These are phyloP conservation scores for Aphanomyces euteiches DNA, from an alignment of 352 stramenopile genomes.

Conservation along the genomic window DNA sequence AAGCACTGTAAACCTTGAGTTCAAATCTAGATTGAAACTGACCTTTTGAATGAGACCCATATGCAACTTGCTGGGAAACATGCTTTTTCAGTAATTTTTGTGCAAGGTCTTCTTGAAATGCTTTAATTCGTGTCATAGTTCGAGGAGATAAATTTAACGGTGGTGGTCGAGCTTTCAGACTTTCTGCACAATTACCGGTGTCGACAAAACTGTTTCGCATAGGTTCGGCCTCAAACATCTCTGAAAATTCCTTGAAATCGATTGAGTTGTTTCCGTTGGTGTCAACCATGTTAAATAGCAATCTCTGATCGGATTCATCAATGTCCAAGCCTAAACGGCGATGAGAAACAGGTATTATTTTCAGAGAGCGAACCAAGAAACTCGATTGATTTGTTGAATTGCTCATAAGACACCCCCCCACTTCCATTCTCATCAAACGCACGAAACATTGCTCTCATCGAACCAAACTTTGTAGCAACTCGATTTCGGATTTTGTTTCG, in stretches of 20 bases:
- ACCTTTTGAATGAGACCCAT: slow-evolving; percentile 23
- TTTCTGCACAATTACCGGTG: slow-evolving; percentile 22
- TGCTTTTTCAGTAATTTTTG: slow-evolving; percentile 56
- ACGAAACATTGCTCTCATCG: slow-evolving; percentile 68
- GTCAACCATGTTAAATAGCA: slow-evolving; percentile 58
- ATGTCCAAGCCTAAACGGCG: slow-evolving; percentile 41
- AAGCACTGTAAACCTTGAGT: slow-evolving; percentile 36
- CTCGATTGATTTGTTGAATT: slow-evolving; percentile 39
- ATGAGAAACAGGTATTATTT: not conserved
- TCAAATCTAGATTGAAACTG: not conserved
- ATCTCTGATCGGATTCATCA: slow-evolving; percentile 52
- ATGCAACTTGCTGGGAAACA: slow-evolving; percentile 31
- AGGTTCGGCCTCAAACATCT: slow-evolving; percentile 54
- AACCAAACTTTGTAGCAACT: slow-evolving; percentile 72
- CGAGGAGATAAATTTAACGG: slow-evolving; percentile 47
- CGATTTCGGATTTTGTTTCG: slow-evolving; percentile 55
- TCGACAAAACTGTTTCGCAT: slow-evolving; percentile 29
- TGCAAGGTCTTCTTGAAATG: slow-evolving; percentile 57
- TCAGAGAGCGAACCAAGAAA: not conserved
- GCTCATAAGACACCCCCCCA: slow-evolving; percentile 68
- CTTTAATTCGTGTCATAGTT: slow-evolving; percentile 58
- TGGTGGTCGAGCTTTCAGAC: slow-evolving; percentile 23
- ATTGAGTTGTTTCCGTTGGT: slow-evolving; percentile 68
- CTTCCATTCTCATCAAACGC: slow-evolving; percentile 65
- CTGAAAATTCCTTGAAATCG: slow-evolving; percentile 64